Evolutionary conservation across 2,329 filamentous ascomycete species (phyloP).

Genomic region (Sclerotinia sclerotiorum): DNA sequence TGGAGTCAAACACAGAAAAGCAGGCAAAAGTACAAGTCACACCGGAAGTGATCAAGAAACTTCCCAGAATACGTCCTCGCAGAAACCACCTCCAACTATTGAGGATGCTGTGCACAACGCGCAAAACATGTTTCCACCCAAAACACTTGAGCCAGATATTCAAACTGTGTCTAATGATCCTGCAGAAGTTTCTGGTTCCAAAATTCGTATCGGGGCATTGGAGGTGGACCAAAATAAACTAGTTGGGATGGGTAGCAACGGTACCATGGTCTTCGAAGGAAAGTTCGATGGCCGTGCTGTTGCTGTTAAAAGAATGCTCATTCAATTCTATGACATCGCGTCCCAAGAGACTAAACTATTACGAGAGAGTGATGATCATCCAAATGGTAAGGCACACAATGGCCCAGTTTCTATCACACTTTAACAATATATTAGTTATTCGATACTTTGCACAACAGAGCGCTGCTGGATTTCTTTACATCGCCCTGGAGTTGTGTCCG

Average conservation of each 20-base stretch:
- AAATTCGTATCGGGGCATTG: conserved; percentile 62
- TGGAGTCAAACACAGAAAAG: conserved; percentile 64
- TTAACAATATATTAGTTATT: conserved; percentile 62
- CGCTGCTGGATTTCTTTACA: conserved; percentile 89
- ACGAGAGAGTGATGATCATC: conserved; percentile 91
- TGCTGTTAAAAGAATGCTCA: conserved; percentile 94
- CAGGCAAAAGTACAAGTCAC: conserved; percentile 45
- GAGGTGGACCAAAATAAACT: conserved; percentile 64
- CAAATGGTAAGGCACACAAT: conserved; percentile 61
- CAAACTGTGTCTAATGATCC: conserved; percentile 58
- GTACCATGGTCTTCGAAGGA: conserved; percentile 95
- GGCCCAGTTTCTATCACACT: not conserved
- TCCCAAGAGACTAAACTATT: conserved; percentile 89
- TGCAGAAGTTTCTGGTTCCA: conserved; percentile 58
- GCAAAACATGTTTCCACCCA: conserved; percentile 55
- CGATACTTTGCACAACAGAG: conserved; percentile 93
- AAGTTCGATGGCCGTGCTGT: conserved; percentile 90
- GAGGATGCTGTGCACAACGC: conserved; percentile 61
- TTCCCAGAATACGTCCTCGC: not conserved
- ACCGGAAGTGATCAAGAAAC: conserved; percentile 45
- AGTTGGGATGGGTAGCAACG: conserved; percentile 82
- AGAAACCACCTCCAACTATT: conserved; percentile 46
- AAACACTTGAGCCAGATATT: conserved; percentile 61
- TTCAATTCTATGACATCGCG: conserved; percentile 93
- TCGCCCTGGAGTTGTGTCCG: conserved; percentile 90